Base-by-base conservation (phyloP, 345 rosid species). In the Rhodamnia rubescens region DNA sequence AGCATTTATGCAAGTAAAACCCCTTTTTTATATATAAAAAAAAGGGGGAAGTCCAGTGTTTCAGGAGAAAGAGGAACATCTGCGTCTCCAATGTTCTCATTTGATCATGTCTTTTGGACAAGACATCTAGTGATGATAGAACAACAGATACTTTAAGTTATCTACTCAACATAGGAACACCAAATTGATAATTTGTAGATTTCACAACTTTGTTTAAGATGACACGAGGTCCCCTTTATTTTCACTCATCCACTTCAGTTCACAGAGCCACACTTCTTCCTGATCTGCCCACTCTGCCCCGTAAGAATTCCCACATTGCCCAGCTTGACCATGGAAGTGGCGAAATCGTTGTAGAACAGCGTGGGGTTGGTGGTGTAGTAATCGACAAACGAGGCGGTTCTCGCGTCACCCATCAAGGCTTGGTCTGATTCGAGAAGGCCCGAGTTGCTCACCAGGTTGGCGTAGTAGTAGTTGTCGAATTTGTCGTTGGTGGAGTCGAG, bases 401-500 rank as follows among this genome's bases (percentile, higher is more conserved):
- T 92, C 6, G 93, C 51, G 83, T 95, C 92, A 15, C 74, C 49
- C 91, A 92, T 85, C 36, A 96, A 86, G 21, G 89, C 95, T 86
- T 94, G 95, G 88, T 96, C 98, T 29, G 98, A 94, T 82, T 94
- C 96, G 4, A 96, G 93, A 74, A 96, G 90, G 26, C 93, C 97
- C 5, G 29, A 50, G 74, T 90, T 94, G 86, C 89, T 90, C 64
- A 92, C 85, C 2, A 95, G 89, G 88, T 92, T 94, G 4, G 89
- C 86, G 84, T 92, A 96, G 87, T 93, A 96, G 55, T 84, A 86
- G 85, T 94, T 95, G 92, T 96, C 99, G 69, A 96, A 96, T 83
- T 69, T 89, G 87, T 86, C 84, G 5, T 56, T 27, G 29, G 89
- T 52, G 24, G 89, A 84, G 88, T 96, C 99, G 40, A 95, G 98